Conservation (phyloP, 2,329 filamentous ascomycete species). For the Hymenoscyphus scutula region DNA sequence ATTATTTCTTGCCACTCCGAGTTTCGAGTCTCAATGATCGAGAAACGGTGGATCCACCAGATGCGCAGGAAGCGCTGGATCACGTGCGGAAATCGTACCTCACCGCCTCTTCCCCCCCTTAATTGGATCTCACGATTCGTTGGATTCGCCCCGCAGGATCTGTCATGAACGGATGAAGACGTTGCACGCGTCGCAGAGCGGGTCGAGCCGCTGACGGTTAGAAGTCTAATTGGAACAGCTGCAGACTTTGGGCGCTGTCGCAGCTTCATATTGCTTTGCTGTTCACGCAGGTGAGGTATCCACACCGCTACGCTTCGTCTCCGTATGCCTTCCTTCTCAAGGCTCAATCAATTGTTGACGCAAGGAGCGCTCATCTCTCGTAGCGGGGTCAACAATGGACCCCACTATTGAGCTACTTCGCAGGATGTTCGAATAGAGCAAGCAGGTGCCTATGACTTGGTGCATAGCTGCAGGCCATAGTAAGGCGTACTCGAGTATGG, state of each 20-base stretch:
- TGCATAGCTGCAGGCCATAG: slow-evolving; percentile 24
- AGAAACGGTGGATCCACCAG: background rate
- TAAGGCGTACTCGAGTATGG: slow-evolving; percentile 9
- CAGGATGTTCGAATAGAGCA: slow-evolving; percentile 15
- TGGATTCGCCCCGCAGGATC: slow-evolving; percentile 13
- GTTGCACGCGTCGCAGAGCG: slow-evolving; percentile 29
- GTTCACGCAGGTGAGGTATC: slow-evolving; percentile 24
- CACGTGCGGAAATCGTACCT: no score
- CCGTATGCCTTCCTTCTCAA: slow-evolving; percentile 1
- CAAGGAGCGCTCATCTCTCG: slow-evolving; percentile 10
- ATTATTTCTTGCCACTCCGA: background rate
- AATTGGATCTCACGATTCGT: slow-evolving; percentile 16
- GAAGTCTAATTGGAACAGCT: slow-evolving; percentile 8
- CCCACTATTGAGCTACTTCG: slow-evolving; percentile 16
- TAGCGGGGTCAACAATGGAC: slow-evolving; percentile 15
- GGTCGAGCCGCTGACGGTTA: slow-evolving; percentile 27
- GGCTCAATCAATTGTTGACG: slow-evolving; percentile 3
- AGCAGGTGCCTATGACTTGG: slow-evolving; percentile 26
- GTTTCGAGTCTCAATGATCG: slow-evolving; percentile 8
- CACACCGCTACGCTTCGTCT: slow-evolving; percentile 29
- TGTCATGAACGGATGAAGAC: slow-evolving; percentile 23
- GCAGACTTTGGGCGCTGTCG: background rate
- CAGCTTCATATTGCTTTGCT: slow-evolving; percentile 21
- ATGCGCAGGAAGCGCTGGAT: background rate
- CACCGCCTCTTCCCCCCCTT: slow-evolving; percentile 24